A percentile compares a stretch with the other conserved stretches of the same genome.
Evolutionary conservation across 345 rosid genomes (phyloP).

Genomic region (Mallotus nudiflorus): DNA sequence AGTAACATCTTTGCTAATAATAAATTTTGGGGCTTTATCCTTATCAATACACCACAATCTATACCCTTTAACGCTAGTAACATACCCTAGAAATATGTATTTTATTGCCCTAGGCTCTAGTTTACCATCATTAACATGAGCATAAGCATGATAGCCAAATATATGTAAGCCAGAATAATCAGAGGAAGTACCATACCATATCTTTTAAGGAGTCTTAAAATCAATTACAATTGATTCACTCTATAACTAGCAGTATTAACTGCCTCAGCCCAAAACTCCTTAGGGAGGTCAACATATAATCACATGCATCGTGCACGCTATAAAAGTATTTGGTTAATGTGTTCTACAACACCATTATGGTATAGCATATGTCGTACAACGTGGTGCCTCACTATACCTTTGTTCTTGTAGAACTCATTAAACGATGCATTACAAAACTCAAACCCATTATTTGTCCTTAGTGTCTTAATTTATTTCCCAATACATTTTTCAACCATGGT

Average conservation of each 20-base stretch:
- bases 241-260: not conserved
- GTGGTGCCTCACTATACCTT: not conserved
- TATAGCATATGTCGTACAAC: not conserved
- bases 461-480: not conserved
- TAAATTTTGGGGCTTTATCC: not conserved
- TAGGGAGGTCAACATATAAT: not conserved
- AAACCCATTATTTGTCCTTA: not conserved
- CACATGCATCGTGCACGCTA: not conserved
- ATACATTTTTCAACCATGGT: not conserved
- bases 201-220: not conserved
- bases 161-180: not conserved
- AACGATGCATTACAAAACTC: not conserved
- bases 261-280: not conserved
- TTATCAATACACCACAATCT: not conserved
- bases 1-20: not conserved
- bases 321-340: not conserved
- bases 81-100: not conserved
- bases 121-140: no score
- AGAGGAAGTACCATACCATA: not conserved
- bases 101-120: no score
- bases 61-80: not conserved
- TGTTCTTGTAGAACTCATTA: not conserved
- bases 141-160: not conserved
- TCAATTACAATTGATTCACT: not conserved
- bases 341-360: not conserved